Evolutionary conservation across 2,329 filamentous ascomycete species (phyloP).

Genomic region (Cladophialophora carrionii): DNA sequence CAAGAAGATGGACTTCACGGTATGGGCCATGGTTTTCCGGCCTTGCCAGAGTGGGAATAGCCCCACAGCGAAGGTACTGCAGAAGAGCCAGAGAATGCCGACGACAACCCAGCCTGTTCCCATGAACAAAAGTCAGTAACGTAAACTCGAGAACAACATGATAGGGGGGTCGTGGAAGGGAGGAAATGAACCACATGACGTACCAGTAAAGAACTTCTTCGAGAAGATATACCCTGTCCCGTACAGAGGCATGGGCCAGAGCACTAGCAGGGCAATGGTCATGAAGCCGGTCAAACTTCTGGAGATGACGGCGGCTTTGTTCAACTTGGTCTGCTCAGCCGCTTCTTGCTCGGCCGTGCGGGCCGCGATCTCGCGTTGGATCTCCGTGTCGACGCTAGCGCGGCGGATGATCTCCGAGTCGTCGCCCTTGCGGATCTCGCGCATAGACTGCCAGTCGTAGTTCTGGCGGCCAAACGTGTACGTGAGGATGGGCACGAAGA

Average conservation of each 20-base stretch:
- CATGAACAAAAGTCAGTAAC: not conserved
- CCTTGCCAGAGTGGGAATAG: constrained; percentile 83
- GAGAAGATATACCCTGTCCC: constrained; percentile 79
- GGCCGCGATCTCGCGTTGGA: constrained; percentile 45
- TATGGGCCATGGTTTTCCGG: constrained; percentile 65
- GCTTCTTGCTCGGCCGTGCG: constrained; percentile 46
- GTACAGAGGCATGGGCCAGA: constrained; percentile 95
- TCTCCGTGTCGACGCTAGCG: constrained; percentile 68
- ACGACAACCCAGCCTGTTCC: constrained; percentile 70
- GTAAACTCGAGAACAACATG: not conserved
- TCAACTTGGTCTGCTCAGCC: constrained; percentile 56
- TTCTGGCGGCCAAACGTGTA: constrained; percentile 69
- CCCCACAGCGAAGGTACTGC: constrained; percentile 71
- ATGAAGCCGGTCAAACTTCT: constrained; percentile 63
- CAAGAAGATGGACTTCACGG: constrained; percentile 62
- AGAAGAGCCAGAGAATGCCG: constrained; percentile 79
- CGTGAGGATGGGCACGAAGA: constrained; percentile 78
- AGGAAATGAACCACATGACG: constrained; percentile 1
- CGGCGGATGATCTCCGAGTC: constrained; percentile 71
- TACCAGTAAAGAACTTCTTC: constrained; percentile 73
- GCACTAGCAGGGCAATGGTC: constrained; percentile 71
- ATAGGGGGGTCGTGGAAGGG: not conserved
- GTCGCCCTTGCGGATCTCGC: constrained; percentile 74
- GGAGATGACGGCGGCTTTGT: constrained; percentile 59
- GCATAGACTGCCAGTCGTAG: constrained; percentile 88